A percentile compares a stretch with the other conserved stretches of the same genome.
Evolutionary conservation across 257 asterid species (phyloP).

Genomic region (Hygrophila difformis): DNA sequence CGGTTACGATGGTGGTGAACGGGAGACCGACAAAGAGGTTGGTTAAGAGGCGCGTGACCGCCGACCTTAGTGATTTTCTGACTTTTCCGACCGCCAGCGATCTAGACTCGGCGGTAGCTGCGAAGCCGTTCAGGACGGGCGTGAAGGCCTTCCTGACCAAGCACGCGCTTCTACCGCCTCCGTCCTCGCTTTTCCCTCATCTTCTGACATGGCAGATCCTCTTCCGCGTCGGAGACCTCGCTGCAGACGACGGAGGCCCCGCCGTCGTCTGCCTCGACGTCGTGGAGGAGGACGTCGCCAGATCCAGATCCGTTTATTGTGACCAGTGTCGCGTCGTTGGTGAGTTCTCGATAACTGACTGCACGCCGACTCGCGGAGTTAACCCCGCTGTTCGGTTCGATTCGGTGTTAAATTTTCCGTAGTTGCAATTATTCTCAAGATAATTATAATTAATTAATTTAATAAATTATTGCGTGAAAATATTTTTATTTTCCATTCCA

Average conservation of each 20-base stretch:
- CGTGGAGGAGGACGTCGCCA: conserved; percentile 87
- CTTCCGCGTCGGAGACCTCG: conserved; percentile 67
- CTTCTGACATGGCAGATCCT: conserved; percentile 82
- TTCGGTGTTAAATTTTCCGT: too few relatives aligned
- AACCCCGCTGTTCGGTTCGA: too few relatives aligned
- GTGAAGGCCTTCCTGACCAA: conserved; percentile 43
- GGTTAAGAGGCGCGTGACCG: conserved; percentile 68
- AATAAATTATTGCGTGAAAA: too few relatives aligned
- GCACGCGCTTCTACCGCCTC: conserved; percentile 74
- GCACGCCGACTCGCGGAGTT: too few relatives aligned
- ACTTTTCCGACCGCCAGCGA: conserved; percentile 50
- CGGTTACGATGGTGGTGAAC: conserved; percentile 50
- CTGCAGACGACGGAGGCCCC: conserved; percentile 43
- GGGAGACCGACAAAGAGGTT: conserved; percentile 50
- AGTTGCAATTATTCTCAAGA: too few relatives aligned
- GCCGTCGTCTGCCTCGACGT: conserved; percentile 68
- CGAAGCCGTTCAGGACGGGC: conserved; percentile 50
- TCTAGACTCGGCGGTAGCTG: conserved; percentile 17
- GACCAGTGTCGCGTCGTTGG: conserved; percentile 99
- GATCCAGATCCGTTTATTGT: conserved; percentile 88
- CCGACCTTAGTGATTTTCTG: conserved; percentile 58
- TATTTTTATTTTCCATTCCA: too few relatives aligned
- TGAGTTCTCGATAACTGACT: too few relatives aligned
- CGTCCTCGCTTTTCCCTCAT: conserved; percentile 73
- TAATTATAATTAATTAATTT: too few relatives aligned